Evolutionary conservation across 2,329 filamentous ascomycete species (phyloP).

Genomic region (Mycosphaerella sp.): DNA sequence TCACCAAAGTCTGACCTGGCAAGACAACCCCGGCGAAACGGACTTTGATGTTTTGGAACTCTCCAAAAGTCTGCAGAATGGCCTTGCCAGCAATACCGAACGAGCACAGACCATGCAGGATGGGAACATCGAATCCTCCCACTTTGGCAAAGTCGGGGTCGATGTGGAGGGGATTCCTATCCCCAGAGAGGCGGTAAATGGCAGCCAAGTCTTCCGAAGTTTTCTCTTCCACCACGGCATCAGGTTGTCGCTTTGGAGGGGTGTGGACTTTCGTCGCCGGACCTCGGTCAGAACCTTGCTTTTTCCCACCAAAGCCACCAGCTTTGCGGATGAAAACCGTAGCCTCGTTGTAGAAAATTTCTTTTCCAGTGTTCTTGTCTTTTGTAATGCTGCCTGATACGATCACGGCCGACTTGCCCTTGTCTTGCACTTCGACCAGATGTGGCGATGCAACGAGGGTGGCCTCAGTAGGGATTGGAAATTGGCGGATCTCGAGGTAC

Average conservation of each 20-base stretch:
- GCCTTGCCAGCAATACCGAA: constrained; percentile 91
- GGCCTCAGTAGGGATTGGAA: constrained; percentile 79
- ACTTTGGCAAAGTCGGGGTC: constrained; percentile 92
- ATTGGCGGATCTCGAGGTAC: constrained; percentile 90
- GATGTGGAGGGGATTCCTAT: constrained; percentile 94
- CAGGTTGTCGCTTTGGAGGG: constrained; percentile 68
- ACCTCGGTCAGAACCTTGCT: constrained; percentile 70
- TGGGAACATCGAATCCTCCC: constrained; percentile 89
- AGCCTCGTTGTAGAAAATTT: constrained; percentile 94
- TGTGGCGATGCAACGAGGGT: constrained; percentile 68
- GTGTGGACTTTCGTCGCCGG: constrained; percentile 72
- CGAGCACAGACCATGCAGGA: constrained; percentile 93
- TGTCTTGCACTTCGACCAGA: constrained; percentile 92
- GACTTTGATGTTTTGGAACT: constrained; percentile 87
- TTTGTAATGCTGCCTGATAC: constrained; percentile 75
- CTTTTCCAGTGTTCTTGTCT: constrained; percentile 76
- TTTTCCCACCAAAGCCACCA: constrained; percentile 80
- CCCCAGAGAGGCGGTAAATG: constrained; percentile 85
- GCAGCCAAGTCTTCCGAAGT: constrained; percentile 89
- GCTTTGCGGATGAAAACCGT: constrained; percentile 88
- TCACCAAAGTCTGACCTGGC: constrained; percentile 81
- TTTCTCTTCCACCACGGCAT: constrained; percentile 75
- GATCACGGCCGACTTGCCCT: constrained; percentile 81
- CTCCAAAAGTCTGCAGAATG: constrained; percentile 74
- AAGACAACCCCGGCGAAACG: constrained; percentile 80